Base-by-base conservation (phyloP, 805 yeast species). In the Ogataea sp. region DNA sequence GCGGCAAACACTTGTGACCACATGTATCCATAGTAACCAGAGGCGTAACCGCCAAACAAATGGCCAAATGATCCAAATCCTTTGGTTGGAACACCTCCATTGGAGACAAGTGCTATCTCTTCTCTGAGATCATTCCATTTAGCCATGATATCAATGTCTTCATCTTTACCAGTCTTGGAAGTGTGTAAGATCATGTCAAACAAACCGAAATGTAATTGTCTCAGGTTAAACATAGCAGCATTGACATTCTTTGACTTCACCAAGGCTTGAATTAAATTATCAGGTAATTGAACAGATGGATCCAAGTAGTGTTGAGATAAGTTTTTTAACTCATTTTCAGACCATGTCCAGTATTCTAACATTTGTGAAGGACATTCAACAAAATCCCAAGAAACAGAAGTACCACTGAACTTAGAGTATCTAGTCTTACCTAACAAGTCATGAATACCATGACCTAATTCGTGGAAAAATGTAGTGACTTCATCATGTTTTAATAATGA, bases 281-380 rank as follows among this genome's bases (percentile, higher is more conserved):
- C 80, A 20, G 73, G 70, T 25, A 86, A 70, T 28, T 71, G 64
- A 51, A 73, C 75, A 20, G 76, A 75, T 3, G 80, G 67, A 39
- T 71, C 63, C 30, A 59, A 38, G 56, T 81, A 84, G 58, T 86
- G 95, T 17, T 73, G 66, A 0, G 90, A 79, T 39, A 86, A 61
- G 9, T 56, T 53, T 48, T 66, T 70, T 46, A 86, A 65, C 58
- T 78, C 80, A 30, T 68, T 62, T 39, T 69, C 69, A 39, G 80
- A 73, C 95, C 95, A 86, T 29, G 89, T 81, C 86, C 93, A 86
- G 58, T 77, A 83, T 59, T 86, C 95, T 50, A 86, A 67, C 79
- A 86, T 75, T 64, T 86, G 95, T 1, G 95, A 85, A 21, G 95
- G 96, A 42, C 90, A 85, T 61, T 86, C 95, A 37, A 86, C 95